Percentiles rank a stretch among this genome's conserved stretches.
phyloP scores from a whole-genome alignment of 2,329 filamentous ascomycete genomes.

The Ophiocordyceps camponoti-leonardi region DNA sequence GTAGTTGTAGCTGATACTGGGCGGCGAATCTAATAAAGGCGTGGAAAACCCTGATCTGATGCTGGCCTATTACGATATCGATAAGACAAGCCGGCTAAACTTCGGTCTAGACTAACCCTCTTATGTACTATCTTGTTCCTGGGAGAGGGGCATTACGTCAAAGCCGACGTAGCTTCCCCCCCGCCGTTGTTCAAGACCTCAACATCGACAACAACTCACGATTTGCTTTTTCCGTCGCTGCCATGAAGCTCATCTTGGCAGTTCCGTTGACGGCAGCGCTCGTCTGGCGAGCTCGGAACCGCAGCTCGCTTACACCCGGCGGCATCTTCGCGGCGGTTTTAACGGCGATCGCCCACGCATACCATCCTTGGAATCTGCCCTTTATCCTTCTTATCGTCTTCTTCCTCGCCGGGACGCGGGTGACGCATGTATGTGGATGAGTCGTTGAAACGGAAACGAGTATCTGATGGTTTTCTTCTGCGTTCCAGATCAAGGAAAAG shows the following conservation, averaged over 20 bases:
- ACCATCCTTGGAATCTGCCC: conserved; percentile 92
- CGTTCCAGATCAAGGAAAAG: conserved; percentile 59
- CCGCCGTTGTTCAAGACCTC: neutral
- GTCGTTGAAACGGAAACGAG: neutral
- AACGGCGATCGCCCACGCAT: conserved; percentile 64
- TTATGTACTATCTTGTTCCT: too few relatives aligned
- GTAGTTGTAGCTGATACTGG: too few relatives aligned
- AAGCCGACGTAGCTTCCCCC: neutral
- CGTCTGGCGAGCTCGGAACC: conserved; percentile 49
- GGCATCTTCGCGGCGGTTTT: conserved; percentile 56
- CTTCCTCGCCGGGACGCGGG: conserved; percentile 69
- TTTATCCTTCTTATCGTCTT: conserved; percentile 71
- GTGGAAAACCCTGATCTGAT: too few relatives aligned
- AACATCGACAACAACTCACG: too few relatives aligned
- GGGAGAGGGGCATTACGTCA: too few relatives aligned
- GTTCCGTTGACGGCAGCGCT: conserved; percentile 41
- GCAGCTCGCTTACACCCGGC: conserved; percentile 59
- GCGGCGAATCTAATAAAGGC: too few relatives aligned
- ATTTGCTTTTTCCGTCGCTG: neutral
- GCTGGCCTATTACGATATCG: too few relatives aligned
- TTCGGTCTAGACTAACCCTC: too few relatives aligned
- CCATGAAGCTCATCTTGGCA: conserved; percentile 41
- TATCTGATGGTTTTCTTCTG: conserved; percentile 5
- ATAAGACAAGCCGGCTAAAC: too few relatives aligned
- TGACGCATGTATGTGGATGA: conserved; percentile 48